Evolutionary conservation across 2,329 filamentous ascomycete species (phyloP).

Genomic region (Arthrocladium fulminans): DNA sequence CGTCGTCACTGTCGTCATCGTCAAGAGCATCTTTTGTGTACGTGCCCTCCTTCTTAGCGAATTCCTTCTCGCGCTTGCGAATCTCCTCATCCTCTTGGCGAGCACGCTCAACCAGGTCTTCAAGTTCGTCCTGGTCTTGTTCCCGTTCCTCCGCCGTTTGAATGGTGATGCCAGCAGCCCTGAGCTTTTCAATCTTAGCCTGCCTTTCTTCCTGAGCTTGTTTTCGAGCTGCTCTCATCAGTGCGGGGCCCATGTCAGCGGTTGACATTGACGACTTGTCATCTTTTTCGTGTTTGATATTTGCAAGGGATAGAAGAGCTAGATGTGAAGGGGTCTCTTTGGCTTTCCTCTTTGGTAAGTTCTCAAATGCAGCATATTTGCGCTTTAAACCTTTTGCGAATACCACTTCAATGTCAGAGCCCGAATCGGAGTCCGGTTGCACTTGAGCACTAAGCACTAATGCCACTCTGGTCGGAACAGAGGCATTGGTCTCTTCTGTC

Average conservation of each 20-base stretch:
- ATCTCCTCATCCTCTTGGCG: slow-evolving; percentile 71
- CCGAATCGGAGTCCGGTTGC: slow-evolving; percentile 26
- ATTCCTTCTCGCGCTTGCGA: slow-evolving; percentile 64
- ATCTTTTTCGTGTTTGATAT: slow-evolving; percentile 53
- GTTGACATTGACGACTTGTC: slow-evolving; percentile 52
- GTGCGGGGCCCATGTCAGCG: slow-evolving; percentile 57
- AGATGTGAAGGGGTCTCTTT: slow-evolving; percentile 57
- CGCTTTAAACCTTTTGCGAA: slow-evolving; percentile 33
- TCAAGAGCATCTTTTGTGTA: slow-evolving; percentile 38
- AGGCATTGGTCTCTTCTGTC: neutral
- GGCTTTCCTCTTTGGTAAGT: slow-evolving; percentile 53
- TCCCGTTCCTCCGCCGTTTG: slow-evolving; percentile 82
- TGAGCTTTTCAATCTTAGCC: slow-evolving; percentile 65
- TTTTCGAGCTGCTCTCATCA: slow-evolving; percentile 64
- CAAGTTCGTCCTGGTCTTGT: slow-evolving; percentile 70
- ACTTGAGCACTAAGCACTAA: neutral
- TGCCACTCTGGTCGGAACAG: neutral
- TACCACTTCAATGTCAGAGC: slow-evolving; percentile 56
- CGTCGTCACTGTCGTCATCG: slow-evolving; percentile 50
- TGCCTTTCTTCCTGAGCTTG: slow-evolving; percentile 73
- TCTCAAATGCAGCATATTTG: slow-evolving; percentile 58
- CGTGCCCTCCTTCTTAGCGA: slow-evolving; percentile 55
- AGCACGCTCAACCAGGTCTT: slow-evolving; percentile 79
- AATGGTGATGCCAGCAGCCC: slow-evolving; percentile 68
- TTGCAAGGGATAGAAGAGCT: slow-evolving; percentile 63